A percentile compares a stretch with the other conserved stretches of the same genome.
phyloP scores from a whole-genome alignment of 345 rosid genomes.

The Pseudoturritis turrita region DNA sequence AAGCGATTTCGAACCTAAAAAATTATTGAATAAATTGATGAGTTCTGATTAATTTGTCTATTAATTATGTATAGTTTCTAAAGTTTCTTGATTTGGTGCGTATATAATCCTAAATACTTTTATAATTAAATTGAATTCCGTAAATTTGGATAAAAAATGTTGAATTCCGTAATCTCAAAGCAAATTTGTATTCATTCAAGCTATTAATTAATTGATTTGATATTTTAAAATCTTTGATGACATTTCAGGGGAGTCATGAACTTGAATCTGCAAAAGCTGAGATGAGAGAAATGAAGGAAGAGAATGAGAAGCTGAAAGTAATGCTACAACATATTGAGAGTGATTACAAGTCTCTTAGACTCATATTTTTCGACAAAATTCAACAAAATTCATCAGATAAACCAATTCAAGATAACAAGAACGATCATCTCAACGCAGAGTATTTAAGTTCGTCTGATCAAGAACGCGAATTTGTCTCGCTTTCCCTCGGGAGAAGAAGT shows the following conservation, averaged over 20 bases:
- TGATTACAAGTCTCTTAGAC: conserved; percentile 50
- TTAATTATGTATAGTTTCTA: too few relatives aligned
- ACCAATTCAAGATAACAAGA: conserved; percentile 3
- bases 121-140: not conserved
- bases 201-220: not conserved
- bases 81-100: too few relatives aligned
- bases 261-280: conserved; percentile 50
- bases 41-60: not conserved
- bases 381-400: conserved; percentile 24
- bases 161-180: not conserved
- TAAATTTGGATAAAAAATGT: too few relatives aligned
- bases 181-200: not conserved
- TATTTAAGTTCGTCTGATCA: not conserved
- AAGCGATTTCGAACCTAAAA: too few relatives aligned
- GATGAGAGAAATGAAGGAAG: conserved; percentile 56
- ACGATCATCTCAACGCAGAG: conserved; percentile 5
- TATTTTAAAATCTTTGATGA: not conserved
- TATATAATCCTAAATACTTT: too few relatives aligned
- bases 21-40: not conserved
- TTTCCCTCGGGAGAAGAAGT: conserved; percentile 55
- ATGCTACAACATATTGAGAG: conserved; percentile 42
- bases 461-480: conserved; percentile 49
- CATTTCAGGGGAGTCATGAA: conserved; percentile 1
- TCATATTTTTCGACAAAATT: conserved; percentile 38
- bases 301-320: conserved; percentile 51